Conservation (phyloP, 345 rosid species). For the Ricinus communis region DNA sequence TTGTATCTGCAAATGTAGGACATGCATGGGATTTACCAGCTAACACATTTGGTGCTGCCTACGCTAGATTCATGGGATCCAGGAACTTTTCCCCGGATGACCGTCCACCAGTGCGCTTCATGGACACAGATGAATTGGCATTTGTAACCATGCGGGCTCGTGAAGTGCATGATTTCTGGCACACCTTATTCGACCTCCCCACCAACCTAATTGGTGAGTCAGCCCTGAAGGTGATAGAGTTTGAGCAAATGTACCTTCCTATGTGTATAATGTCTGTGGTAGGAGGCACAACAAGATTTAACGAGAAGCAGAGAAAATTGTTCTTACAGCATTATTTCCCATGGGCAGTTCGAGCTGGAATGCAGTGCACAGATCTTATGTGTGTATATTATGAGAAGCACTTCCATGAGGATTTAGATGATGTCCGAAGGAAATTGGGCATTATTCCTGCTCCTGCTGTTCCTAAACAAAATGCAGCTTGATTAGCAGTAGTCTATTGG, state of each 20-base stretch:
- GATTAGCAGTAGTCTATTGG: neutral
- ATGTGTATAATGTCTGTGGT: slow-evolving; percentile 68
- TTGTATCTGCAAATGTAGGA: slow-evolving; percentile 55
- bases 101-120: slow-evolving; percentile 72
- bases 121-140: slow-evolving; percentile 75
- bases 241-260: slow-evolving; percentile 72
- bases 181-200: slow-evolving; percentile 66
- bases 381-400: slow-evolving; percentile 63
- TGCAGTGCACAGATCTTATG: slow-evolving; percentile 63
- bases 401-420: slow-evolving; percentile 69
- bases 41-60: slow-evolving; percentile 79
- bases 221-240: slow-evolving; percentile 71
- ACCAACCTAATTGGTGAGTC: slow-evolving; percentile 74
- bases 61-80: slow-evolving; percentile 86
- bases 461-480: slow-evolving; percentile 23
- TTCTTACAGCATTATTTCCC: slow-evolving; percentile 67
- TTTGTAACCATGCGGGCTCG: slow-evolving; percentile 70
- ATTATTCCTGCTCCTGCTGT: slow-evolving; percentile 52
- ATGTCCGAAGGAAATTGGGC: slow-evolving; percentile 61
- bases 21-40: slow-evolving; percentile 75
- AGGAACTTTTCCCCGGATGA: slow-evolving; percentile 76
- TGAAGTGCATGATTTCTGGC: slow-evolving; percentile 84
- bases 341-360: slow-evolving; percentile 64
- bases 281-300: slow-evolving; percentile 65
- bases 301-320: slow-evolving; percentile 55